These are phyloP conservation scores for Suillus alpinus DNA, from an alignment of 768 basidiomycete species.

Conservation along the genomic window DNA sequence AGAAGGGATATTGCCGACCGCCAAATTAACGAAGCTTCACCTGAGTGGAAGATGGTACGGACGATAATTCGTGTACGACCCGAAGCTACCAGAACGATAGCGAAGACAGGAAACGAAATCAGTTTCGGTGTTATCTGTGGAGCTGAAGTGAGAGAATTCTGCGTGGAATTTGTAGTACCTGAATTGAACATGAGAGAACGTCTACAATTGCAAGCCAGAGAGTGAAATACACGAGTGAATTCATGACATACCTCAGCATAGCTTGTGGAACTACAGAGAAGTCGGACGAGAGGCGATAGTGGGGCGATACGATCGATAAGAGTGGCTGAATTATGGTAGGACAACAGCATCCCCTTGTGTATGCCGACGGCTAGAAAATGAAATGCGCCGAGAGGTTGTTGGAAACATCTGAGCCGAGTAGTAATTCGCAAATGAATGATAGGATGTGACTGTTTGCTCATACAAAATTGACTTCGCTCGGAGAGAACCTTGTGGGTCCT, in stretches of 20 bases:
- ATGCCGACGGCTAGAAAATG: neutral
- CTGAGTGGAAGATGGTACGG: neutral
- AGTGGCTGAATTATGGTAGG: neutral
- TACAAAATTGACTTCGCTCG: neutral
- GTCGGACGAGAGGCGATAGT: neutral
- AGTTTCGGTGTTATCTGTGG: slow-evolving; percentile 3
- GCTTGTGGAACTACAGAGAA: neutral
- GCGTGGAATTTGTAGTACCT: too few species aligned
- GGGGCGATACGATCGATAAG: neutral
- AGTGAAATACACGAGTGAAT: neutral
- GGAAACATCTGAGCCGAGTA: neutral
- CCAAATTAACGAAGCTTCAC: neutral
- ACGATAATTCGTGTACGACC: slow-evolving; percentile 3
- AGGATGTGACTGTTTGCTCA: neutral
- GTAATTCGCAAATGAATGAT: neutral
- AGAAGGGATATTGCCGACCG: slow-evolving; percentile 1
- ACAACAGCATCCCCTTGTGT: neutral
- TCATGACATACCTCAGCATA: neutral
- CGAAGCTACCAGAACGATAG: slow-evolving; percentile 1
- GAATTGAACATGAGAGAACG: neutral
- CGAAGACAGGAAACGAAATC: neutral
- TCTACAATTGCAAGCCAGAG: neutral
- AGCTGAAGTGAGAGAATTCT: too few species aligned
- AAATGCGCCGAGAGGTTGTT: neutral
- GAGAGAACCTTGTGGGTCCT: neutral